Conservation (phyloP, 176 grass and related monocot species). For the Musa itinerans region DNA sequence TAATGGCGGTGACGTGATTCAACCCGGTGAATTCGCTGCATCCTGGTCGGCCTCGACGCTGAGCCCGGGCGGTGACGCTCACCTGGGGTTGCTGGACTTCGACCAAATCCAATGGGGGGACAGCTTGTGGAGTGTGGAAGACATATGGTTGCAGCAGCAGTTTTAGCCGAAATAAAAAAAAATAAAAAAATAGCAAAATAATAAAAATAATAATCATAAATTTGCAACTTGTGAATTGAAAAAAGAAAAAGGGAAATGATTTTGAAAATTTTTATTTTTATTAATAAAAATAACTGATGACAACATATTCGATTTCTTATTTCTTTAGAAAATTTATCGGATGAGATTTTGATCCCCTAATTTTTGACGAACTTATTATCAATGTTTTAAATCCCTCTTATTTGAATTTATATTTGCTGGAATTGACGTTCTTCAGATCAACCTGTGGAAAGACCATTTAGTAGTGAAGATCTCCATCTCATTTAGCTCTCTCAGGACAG, state of each 20-base stretch:
- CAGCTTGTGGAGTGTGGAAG: constrained; percentile 70
- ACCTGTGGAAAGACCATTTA: neutral
- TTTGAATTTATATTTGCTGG: too few species aligned
- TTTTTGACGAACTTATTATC: too few species aligned
- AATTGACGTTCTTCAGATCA: too few species aligned
- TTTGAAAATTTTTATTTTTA: neutral
- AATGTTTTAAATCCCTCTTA: too few species aligned
- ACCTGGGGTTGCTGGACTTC: constrained; percentile 51
- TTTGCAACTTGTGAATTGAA: neutral
- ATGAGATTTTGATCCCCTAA: too few species aligned
- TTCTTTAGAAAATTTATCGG: too few species aligned
- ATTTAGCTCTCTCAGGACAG: neutral
- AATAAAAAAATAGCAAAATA: neutral
- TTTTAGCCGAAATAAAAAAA: neutral
- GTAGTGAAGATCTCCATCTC: neutral
- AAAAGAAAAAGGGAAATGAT: neutral
- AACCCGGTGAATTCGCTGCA: constrained; percentile 15
- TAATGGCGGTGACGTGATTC: constrained; percentile 9
- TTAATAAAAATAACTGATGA: too few species aligned
- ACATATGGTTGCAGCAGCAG: constrained; percentile 52
- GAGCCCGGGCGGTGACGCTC: constrained; percentile 26
- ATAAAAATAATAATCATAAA: neutral
- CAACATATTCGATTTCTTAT: too few species aligned
- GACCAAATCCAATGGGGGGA: constrained; percentile 58
- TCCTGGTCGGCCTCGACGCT: constrained; percentile 45